Percentiles rank a stretch among this genome's conserved stretches.
Evolutionary conservation across 2,329 filamentous ascomycete genomes (phyloP).

Genomic region (Penicillium sp.): DNA sequence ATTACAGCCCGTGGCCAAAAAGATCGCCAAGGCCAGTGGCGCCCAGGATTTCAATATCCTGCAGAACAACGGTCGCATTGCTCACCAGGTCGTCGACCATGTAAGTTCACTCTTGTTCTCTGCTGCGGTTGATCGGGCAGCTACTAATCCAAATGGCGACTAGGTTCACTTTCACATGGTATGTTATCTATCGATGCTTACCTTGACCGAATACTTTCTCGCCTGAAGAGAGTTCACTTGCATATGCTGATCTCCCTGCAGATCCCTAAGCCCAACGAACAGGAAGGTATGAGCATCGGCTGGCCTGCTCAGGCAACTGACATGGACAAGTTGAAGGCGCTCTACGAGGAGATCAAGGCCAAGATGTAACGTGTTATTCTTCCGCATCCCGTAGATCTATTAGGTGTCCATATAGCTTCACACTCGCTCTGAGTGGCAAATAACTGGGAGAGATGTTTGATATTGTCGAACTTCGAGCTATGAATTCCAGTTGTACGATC

Average conservation of each 20-base stretch:
- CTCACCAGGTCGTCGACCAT: slow-evolving; percentile 90
- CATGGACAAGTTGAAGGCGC: slow-evolving; percentile 77
- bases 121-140: background rate
- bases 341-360: slow-evolving; percentile 79
- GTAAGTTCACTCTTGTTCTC: slow-evolving; percentile 52
- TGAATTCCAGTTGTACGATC: too few relatives aligned
- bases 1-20: slow-evolving; percentile 73
- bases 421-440: too few relatives aligned
- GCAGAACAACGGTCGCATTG: slow-evolving; percentile 90
- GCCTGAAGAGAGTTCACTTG: background rate
- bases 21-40: slow-evolving; percentile 72
- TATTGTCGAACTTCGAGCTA: too few relatives aligned
- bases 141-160: slow-evolving; percentile 5
- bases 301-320: slow-evolving; percentile 77
- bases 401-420: too few relatives aligned
- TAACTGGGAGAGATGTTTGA: too few relatives aligned
- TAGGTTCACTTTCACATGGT: slow-evolving; percentile 94
- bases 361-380: slow-evolving; percentile 69
- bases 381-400: too few relatives aligned
- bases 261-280: slow-evolving; percentile 89
- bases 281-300: slow-evolving; percentile 72
- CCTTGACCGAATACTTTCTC: background rate
- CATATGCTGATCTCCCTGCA: slow-evolving; percentile 33
- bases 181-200: slow-evolving; percentile 31
- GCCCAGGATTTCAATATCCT: slow-evolving; percentile 85